phyloP scores from a whole-genome alignment of 345 rosid species.

The Boechera divaricarpa region DNA sequence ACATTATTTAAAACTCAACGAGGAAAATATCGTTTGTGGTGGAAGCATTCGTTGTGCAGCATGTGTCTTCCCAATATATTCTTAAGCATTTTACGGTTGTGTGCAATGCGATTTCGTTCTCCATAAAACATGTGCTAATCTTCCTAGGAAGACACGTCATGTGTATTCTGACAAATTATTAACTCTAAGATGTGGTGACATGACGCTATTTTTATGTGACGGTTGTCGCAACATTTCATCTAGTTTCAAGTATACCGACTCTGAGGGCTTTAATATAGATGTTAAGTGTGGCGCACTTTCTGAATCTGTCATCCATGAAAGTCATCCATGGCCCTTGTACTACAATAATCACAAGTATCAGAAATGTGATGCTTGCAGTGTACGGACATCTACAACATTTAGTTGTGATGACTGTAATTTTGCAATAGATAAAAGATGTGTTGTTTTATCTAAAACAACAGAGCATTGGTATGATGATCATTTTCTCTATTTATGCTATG shows the following conservation, averaged over 20 bases:
- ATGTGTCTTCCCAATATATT: background rate
- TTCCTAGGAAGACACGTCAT: background rate
- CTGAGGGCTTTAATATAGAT: background rate
- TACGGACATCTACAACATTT: rapidly evolving
- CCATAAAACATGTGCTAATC: conserved; percentile 12
- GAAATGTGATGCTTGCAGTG: background rate
- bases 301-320: background rate
- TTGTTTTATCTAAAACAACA: background rate
- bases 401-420: background rate
- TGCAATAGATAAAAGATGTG: background rate
- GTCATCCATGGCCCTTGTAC: background rate
- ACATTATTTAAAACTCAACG: background rate
- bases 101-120: conserved; percentile 3
- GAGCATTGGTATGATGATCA: background rate
- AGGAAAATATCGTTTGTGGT: background rate
- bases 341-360: background rate
- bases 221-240: background rate
- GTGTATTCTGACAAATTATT: background rate
- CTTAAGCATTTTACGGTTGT: background rate
- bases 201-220: background rate
- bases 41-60: background rate
- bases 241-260: background rate
- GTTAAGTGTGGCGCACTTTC: background rate
- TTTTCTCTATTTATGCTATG: background rate
- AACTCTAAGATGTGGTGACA: background rate